Base-by-base conservation (phyloP, 306 rosid species). In the Begonia masoniana region DNA sequence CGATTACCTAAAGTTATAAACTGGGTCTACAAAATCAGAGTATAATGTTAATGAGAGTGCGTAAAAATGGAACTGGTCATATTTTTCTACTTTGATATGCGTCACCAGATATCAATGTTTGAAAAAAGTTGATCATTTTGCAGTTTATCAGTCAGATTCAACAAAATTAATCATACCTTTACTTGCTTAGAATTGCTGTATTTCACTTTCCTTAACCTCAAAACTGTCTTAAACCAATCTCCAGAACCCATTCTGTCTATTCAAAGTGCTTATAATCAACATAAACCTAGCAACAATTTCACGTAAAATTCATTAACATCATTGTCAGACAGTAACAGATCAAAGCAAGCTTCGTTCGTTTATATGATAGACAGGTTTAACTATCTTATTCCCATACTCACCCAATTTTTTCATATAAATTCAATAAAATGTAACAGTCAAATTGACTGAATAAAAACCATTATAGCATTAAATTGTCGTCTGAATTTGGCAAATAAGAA, bases 171-270 rank as follows among this genome's bases (percentile, higher is more conserved):
- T 70, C 42, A 55, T 79, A 91, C 96, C 96, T 81, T 86, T 46
- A 50, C 49, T 77, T 68, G 78, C 79, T 86, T 92, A 43, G 92
- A 75, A 54, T 74, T 75, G 61, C 85, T 54, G 14, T 39, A 15
- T 66, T 77, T 86, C 13, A 79, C 66, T 68, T 76, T 92, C 76
- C 80, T 81, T 55, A 64, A 72, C 47, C 74, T 73, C 57, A 78
- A 71, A 48, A 86, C 76, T 10, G 79, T 64, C 83, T 75, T 92
- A 68, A 92, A 81, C 99, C 96, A 92, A 62, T 67, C 52, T 64
- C 99, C 99, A 57, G 99, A 83, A 60, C 93, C 96, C 99, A 92
- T 92, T 53, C 54, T 65, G 47, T 58, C 59, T 23, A 45, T 56
- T 39, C 53, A 53, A 57, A 54, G 60, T 46, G 74, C 70, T 49